These are phyloP conservation scores for Ampelocalamus luodianensis DNA, from an alignment of 176 grass and related monocot genomes.

Conservation along the genomic window DNA sequence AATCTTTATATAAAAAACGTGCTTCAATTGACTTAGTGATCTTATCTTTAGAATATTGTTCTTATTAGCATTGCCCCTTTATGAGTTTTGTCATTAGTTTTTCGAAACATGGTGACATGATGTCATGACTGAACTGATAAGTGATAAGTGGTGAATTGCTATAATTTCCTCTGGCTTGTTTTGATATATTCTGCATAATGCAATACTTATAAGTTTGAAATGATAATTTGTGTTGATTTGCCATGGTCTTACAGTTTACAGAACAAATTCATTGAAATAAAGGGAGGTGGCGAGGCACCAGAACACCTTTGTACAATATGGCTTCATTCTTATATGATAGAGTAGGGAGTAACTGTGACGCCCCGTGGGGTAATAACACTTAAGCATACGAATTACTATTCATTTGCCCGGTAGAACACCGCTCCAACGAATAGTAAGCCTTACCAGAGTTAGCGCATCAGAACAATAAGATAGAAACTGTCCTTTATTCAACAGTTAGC, in stretches of 20 bases:
- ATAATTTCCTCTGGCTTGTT: background rate
- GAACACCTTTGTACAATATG: background rate
- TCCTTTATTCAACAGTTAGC: too few species aligned
- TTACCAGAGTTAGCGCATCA: too few species aligned
- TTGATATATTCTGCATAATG: background rate
- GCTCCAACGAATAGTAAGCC: too few species aligned
- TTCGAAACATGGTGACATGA: background rate
- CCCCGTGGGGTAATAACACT: too few species aligned
- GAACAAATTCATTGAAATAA: conserved; percentile 20
- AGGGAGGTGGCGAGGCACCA: background rate
- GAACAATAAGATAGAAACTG: too few species aligned
- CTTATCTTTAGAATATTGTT: conserved; percentile 2
- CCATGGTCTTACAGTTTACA: background rate
- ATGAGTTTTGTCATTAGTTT: background rate
- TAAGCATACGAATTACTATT: too few species aligned
- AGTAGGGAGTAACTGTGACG: conserved; percentile 12
- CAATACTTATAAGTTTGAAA: background rate
- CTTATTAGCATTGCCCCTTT: conserved; percentile 7
- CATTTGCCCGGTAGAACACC: too few species aligned
- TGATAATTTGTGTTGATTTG: background rate
- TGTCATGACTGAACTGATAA: background rate
- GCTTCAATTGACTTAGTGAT: background rate
- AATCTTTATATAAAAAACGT: conserved; percentile 14
- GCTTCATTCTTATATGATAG: conserved; percentile 17
- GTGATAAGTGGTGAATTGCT: background rate